A percentile compares a stretch with the other conserved stretches of the same genome.
phyloP scores from a whole-genome alignment of 805 yeast species.

The Yamadazyma takamatsuzukensis region DNA sequence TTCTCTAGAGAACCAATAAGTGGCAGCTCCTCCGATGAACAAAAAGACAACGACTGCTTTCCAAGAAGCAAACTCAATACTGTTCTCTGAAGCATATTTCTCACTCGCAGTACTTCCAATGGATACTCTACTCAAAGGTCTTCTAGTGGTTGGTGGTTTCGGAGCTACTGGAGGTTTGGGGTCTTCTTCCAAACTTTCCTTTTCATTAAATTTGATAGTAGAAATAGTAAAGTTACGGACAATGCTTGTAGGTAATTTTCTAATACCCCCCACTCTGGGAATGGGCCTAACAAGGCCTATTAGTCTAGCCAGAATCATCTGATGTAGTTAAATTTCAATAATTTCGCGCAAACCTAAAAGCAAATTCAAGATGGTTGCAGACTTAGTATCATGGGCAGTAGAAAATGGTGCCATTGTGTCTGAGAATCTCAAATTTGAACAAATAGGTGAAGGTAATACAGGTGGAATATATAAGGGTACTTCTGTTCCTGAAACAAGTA shows the following conservation, averaged over 20 bases:
- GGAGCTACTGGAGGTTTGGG: too few species aligned
- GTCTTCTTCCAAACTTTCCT: too few species aligned
- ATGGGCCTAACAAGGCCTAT: too few species aligned
- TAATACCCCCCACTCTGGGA: too few species aligned
- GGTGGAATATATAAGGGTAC: conserved; percentile 30
- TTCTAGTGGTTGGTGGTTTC: too few species aligned
- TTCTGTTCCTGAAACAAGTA: neutral
- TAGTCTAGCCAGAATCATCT: too few species aligned
- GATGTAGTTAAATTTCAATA: too few species aligned
- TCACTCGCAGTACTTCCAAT: conserved; percentile 53
- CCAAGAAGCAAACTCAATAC: conserved; percentile 80
- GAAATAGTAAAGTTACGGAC: too few species aligned
- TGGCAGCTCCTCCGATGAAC: conserved; percentile 66
- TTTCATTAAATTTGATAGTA: too few species aligned
- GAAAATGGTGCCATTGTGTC: conserved; percentile 27
- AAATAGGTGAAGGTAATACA: conserved; percentile 17
- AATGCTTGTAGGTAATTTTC: too few species aligned
- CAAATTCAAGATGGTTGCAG: neutral
- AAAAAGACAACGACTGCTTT: conserved; percentile 69
- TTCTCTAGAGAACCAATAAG: conserved; percentile 69
- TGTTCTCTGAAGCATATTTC: conserved; percentile 34
- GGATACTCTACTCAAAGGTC: conserved; percentile 79
- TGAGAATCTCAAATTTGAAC: conserved; percentile 18
- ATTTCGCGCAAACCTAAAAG: too few species aligned
- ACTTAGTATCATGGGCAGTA: neutral